Evolutionary conservation across 2,329 filamentous ascomycete species (phyloP).

Genomic region (Paecilomyces formosus): DNA sequence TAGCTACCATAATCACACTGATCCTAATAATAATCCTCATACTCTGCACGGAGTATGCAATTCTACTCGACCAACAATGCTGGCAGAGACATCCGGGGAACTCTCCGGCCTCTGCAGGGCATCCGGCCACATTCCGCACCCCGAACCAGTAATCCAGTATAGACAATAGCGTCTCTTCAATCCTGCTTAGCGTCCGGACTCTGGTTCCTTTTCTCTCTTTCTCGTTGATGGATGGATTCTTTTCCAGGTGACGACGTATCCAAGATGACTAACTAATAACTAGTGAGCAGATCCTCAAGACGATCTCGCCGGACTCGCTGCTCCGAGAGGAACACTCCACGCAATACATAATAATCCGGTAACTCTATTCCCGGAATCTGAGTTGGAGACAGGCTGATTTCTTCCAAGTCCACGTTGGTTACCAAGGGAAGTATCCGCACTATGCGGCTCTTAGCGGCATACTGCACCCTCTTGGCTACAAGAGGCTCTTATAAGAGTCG

Average conservation of each 20-base stretch:
- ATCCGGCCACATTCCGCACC: not conserved
- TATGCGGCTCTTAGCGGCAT: not conserved
- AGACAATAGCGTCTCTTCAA: not conserved
- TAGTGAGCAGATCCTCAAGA: not conserved
- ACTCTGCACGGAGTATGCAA: too few species aligned
- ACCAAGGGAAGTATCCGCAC: not conserved
- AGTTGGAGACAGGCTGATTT: not conserved
- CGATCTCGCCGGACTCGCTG: not conserved
- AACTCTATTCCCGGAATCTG: not conserved
- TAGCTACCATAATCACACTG: too few species aligned
- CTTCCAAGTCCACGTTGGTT: too few species aligned
- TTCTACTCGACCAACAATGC: not conserved
- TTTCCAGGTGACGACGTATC: not conserved
- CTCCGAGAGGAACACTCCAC: not conserved
- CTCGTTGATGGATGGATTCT: not conserved
- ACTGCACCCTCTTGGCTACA: not conserved
- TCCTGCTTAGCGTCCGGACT: not conserved
- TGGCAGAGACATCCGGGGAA: not conserved
- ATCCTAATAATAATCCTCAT: too few species aligned
- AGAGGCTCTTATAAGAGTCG: not conserved
- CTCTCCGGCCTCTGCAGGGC: not conserved
- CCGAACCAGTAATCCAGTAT: not conserved
- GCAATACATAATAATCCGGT: not conserved
- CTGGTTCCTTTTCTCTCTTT: not conserved
- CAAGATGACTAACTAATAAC: not conserved